A percentile compares a stretch with the other conserved stretches of the same genome.
Conservation (phyloP, 2,329 filamentous ascomycete genomes). For the Fusarium sp. region DNA sequence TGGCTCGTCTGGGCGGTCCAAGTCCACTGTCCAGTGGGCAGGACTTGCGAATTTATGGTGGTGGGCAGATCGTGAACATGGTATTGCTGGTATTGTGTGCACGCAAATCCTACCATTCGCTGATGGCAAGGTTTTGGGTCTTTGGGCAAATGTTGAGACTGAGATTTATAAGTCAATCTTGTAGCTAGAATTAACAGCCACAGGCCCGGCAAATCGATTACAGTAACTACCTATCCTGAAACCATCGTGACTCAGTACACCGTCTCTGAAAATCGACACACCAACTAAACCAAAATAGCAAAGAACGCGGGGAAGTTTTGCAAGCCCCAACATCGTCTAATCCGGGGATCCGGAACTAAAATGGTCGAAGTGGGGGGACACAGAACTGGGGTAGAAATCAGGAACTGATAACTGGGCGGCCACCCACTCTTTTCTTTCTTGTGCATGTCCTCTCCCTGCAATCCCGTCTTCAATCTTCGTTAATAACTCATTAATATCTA, state of each 20-base stretch:
- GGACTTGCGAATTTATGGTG: conserved; percentile 70
- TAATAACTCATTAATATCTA: neutral
- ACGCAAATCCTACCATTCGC: conserved; percentile 64
- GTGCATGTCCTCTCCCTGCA: neutral
- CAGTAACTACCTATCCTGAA: neutral
- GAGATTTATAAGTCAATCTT: conserved; percentile 51
- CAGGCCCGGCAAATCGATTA: neutral
- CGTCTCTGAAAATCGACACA: neutral
- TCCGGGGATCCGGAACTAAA: conserved; percentile 26
- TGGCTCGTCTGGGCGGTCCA: conserved; percentile 63
- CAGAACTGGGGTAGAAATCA: neutral
- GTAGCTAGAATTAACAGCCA: neutral
- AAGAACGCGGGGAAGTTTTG: conserved; percentile 24
- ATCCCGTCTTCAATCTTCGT: neutral
- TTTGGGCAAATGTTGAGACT: conserved; percentile 56
- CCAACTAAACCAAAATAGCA: conserved; percentile 13
- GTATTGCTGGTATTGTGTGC: conserved; percentile 64
- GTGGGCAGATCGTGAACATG: conserved; percentile 71
- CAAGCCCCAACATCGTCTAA: neutral
- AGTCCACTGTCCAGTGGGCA: conserved; percentile 65
- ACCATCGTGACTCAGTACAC: neutral
- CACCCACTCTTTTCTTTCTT: neutral
- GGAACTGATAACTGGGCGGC: neutral
- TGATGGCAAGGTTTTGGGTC: conserved; percentile 54
- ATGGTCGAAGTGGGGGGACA: neutral